A percentile compares a stretch with the other conserved stretches of the same genome.
Evolutionary conservation across 805 yeast genomes (phyloP).

Genomic region (Kregervanrija delftensis): DNA sequence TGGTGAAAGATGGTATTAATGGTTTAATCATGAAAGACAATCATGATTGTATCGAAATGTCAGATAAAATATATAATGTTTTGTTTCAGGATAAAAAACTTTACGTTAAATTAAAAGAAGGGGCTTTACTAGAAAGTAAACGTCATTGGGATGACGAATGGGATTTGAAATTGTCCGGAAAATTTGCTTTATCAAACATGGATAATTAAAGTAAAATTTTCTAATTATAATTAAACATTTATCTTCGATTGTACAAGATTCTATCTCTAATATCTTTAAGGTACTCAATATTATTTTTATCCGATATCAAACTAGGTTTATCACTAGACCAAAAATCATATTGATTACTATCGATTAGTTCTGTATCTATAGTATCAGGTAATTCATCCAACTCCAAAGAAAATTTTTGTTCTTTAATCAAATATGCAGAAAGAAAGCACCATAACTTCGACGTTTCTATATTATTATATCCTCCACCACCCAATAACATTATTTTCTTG

Average conservation of each 20-base stretch:
- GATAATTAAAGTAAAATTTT: not conserved
- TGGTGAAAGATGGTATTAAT: conserved; percentile 61
- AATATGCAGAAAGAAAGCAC: conserved; percentile 34
- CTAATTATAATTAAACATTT: not conserved
- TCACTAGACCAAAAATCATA: conserved; percentile 22
- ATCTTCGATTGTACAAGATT: conserved; percentile 6
- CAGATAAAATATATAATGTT: conserved; percentile 28
- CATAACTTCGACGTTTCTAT: conserved; percentile 57
- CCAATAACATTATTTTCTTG: conserved; percentile 36
- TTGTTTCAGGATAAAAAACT: conserved; percentile 20
- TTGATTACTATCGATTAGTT: conserved; percentile 12
- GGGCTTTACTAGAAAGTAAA: conserved; percentile 68
- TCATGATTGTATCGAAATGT: conserved; percentile 35
- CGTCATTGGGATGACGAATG: conserved; percentile 75
- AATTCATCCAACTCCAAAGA: conserved; percentile 23
- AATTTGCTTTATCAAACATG: conserved; percentile 15
- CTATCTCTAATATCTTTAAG: conserved; percentile 17
- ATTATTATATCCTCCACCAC: conserved; percentile 76
- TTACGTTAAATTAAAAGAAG: conserved; percentile 41
- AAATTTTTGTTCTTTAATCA: conserved; percentile 15
- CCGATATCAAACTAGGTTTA: conserved; percentile 24
- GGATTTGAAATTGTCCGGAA: conserved; percentile 40
- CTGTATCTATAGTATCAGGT: conserved; percentile 44
- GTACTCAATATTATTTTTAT: conserved; percentile 26
- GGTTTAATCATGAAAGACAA: conserved; percentile 50